Base-by-base conservation (phyloP, 352 stramenopile species). In the Peronosclerospora sorghi region DNA sequence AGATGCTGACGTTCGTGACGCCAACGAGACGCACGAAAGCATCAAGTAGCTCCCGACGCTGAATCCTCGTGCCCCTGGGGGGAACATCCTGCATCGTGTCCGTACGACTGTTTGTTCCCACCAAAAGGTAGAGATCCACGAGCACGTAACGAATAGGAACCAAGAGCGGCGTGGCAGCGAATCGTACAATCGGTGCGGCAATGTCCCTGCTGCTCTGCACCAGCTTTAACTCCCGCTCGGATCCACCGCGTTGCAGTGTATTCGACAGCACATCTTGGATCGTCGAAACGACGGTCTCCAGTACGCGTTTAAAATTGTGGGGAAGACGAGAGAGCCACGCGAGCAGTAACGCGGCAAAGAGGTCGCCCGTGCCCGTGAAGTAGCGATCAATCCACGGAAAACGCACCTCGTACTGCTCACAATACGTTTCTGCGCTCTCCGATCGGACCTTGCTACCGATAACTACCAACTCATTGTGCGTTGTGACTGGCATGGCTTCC, bases 131-230 rank as follows among this genome's bases (percentile, higher is more conserved):
- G 35, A 68, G 40, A 37, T 68, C 58, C 19, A 68, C 37, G 2
- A 63, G 35, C 28, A 68, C 54, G 30, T 28, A 61, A 5, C 54
- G 14, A 20, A 68, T 26, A 3, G 58, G 54, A 1, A 66, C 57
- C 18, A 53, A 51, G 17, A 73, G 64, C 12, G 59, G 45, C n/a
- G 41, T 67, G n/a, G 73, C 73, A 24, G 61, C 46, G 41, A 81
- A 73, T 10, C 64, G 53, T 8, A 75, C 59, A 1, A 37, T 61
- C 5, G 75, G 75, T 15, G 80, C 67, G 14, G 62, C 59, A 28
- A 93, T 88, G 32, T 86, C 68, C 26, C 75, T 48, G 37, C 73
- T 73, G 34, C 73, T 89, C 48, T 90, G 77, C 45, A 93, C 80
- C 24, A 93, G 71, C 48, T 86, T 85, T 32, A 93, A 60, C 35